phyloP scores from a whole-genome alignment of 1,139 yeast genomes.

The Candida frijolesensis region DNA sequence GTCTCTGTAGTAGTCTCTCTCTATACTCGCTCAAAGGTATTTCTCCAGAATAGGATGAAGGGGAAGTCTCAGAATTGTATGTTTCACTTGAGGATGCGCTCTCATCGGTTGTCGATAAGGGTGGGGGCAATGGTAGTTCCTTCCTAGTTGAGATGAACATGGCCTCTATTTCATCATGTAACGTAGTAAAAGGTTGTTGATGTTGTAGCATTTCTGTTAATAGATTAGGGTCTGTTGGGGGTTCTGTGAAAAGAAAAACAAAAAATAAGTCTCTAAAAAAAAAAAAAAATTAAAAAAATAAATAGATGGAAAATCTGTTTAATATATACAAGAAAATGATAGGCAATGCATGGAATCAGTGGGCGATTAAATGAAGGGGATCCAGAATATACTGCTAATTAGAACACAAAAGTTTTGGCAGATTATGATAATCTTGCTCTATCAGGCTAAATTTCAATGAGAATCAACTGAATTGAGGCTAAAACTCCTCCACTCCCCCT shows the following conservation, averaged over 20 bases:
- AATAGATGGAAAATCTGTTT: too few species aligned
- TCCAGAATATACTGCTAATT: too few species aligned
- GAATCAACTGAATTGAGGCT: background rate
- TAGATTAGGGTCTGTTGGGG: too few species aligned
- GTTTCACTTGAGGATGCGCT: slow-evolving; percentile 1
- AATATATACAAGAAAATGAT: too few species aligned
- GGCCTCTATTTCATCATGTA: background rate
- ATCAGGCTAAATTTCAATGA: background rate
- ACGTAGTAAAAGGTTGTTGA: background rate
- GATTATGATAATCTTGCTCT: background rate
- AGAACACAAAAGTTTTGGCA: background rate
- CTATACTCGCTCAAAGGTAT: slow-evolving; percentile 4
- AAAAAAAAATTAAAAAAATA: too few species aligned
- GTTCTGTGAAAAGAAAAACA: too few species aligned
- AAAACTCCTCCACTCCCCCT: background rate
- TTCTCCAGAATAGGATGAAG: background rate
- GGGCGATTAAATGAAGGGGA: too few species aligned
- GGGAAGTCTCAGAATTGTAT: background rate
- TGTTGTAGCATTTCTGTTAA: too few species aligned
- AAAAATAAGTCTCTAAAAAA: too few species aligned
- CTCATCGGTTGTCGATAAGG: background rate
- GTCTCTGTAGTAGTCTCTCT: slow-evolving; percentile 2
- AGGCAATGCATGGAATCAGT: too few species aligned
- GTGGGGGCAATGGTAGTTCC: background rate
- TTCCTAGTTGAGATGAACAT: background rate